These are phyloP conservation scores for Alternaria ventricosa DNA, from an alignment of 2,329 filamentous ascomycete species.

Conservation along the genomic window DNA sequence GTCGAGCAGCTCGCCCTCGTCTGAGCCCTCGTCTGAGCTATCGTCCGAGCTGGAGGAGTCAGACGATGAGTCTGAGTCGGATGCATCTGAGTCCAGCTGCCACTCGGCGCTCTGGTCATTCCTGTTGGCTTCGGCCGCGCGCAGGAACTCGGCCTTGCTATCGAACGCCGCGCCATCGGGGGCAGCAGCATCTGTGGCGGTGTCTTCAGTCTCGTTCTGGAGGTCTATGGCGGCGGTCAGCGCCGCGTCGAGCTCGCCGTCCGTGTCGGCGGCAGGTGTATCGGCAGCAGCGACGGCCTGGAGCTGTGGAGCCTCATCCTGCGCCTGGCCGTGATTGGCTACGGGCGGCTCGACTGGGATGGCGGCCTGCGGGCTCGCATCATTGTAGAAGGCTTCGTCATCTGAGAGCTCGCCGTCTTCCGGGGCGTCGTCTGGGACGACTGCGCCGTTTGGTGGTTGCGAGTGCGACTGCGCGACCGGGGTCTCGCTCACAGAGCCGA, in stretches of 20 bases:
- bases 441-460: slow-evolving; percentile 21
- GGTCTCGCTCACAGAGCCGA: slow-evolving; percentile 39
- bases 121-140: slow-evolving; percentile 54
- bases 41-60: slow-evolving; percentile 58
- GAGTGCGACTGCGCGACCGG: slow-evolving; percentile 30
- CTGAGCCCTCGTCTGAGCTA: slow-evolving; percentile 64
- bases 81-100: slow-evolving; percentile 71
- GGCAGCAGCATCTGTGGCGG: background rate
- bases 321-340: slow-evolving; percentile 29
- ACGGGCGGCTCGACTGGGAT: slow-evolving; percentile 14
- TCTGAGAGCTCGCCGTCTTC: slow-evolving; percentile 47
- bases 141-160: slow-evolving; percentile 52
- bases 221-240: slow-evolving; percentile 19
- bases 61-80: slow-evolving; percentile 61
- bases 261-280: slow-evolving; percentile 19
- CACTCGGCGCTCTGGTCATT: slow-evolving; percentile 73
- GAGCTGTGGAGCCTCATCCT: slow-evolving; percentile 32
- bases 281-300: slow-evolving; percentile 19
- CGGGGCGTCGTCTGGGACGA: slow-evolving; percentile 25
- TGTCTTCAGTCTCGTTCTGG: slow-evolving; percentile 15
- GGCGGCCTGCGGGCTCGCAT: slow-evolving; percentile 25
- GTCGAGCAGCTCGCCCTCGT: slow-evolving; percentile 70
- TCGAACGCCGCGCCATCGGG: slow-evolving; percentile 18
- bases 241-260: slow-evolving; percentile 26
- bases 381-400: slow-evolving; percentile 37